Evolutionary conservation across 441 rosid genomes (phyloP), one percentile per base, ranked within the genome.

Genomic region (Rhodomyrtus psidioides): DNA sequence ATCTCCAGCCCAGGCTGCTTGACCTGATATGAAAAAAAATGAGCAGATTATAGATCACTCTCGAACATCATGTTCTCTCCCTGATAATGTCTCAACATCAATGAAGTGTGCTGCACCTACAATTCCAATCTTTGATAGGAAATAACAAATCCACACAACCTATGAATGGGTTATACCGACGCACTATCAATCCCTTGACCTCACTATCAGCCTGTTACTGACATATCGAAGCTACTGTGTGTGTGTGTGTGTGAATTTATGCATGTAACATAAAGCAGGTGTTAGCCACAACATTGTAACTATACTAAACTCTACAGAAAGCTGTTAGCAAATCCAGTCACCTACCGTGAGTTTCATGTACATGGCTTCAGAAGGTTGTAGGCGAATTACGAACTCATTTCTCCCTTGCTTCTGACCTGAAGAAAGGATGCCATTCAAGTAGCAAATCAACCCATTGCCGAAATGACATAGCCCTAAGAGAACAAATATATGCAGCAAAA

Each of bases 1-100:
- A 97, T 97, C 89, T 96, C 99, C 87, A 97, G 88, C 51, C 99
- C 99, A 27, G 99, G 99, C 88, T 95, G 93, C 95, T 97, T 97
- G 85, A 95, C 98, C 99, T 97, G 96, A 44, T 23, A 59, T 60
- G 83, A 82, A 53, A 85, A 81, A 85, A 81, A 83, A 24, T n/a
- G 28, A 70, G 84, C 75, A 85, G 85, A 76, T 83, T 58, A 79
- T 62, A 13, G 60, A 7, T 19, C 4, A n/a, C 79, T 21, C 79
- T 34, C 8, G 7, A 34, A 9, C 7, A 34, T 65, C 76, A 9
- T 70, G 49, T 70, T 70, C 49, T 70, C n/a, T 49, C 9, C 13
- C 0, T 62, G 34, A 62, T 62, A 62, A 62, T 62, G 44, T 62
- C 75, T 16, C 44, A 4, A 62, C 75, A 70, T 34, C 79, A 70